Evolutionary conservation across 352 stramenopile species (phyloP).

Genomic region (Elongisporangium prolatum): DNA sequence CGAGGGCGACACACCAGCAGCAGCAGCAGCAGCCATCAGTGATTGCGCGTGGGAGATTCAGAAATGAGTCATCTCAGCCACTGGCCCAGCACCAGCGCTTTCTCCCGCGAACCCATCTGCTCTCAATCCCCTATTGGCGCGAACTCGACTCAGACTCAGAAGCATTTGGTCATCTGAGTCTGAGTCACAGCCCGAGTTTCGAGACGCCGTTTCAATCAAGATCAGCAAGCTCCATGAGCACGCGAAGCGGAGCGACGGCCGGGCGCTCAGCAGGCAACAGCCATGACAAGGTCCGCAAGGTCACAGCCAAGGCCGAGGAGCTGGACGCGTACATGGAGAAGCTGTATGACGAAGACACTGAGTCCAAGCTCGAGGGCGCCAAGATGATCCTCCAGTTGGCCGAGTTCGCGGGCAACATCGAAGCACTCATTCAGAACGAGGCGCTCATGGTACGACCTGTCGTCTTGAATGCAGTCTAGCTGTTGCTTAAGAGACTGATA

Average conservation of each 20-base stretch:
- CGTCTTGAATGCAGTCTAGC: too few relatives aligned
- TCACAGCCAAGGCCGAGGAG: slow-evolving; percentile 61
- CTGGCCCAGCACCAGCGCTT: not conserved
- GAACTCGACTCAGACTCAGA: slow-evolving; percentile 1
- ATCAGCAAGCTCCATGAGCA: slow-evolving; percentile 16
- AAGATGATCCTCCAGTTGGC: slow-evolving; percentile 91
- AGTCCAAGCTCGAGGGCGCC: slow-evolving; percentile 83
- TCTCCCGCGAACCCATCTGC: not conserved
- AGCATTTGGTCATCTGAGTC: slow-evolving; percentile 6
- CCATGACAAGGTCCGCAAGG: slow-evolving; percentile 38
- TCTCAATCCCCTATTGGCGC: not conserved
- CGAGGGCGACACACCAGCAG: not conserved
- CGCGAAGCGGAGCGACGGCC: slow-evolving; percentile 4
- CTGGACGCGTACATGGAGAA: slow-evolving; percentile 94
- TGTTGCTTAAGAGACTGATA: not conserved
- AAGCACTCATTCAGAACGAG: slow-evolving; percentile 92
- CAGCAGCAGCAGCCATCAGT: not conserved
- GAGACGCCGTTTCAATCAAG: not conserved
- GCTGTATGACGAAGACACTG: slow-evolving; percentile 89
- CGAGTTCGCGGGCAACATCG: slow-evolving; percentile 86
- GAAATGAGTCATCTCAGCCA: not conserved
- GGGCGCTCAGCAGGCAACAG: slow-evolving; percentile 17
- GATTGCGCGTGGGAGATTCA: not conserved
- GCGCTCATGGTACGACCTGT: slow-evolving; percentile 80
- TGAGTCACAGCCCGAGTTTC: too few relatives aligned